These are phyloP conservation scores for Picea sitchensis DNA, from an alignment of 75 land plant species.

Conservation along the genomic window DNA sequence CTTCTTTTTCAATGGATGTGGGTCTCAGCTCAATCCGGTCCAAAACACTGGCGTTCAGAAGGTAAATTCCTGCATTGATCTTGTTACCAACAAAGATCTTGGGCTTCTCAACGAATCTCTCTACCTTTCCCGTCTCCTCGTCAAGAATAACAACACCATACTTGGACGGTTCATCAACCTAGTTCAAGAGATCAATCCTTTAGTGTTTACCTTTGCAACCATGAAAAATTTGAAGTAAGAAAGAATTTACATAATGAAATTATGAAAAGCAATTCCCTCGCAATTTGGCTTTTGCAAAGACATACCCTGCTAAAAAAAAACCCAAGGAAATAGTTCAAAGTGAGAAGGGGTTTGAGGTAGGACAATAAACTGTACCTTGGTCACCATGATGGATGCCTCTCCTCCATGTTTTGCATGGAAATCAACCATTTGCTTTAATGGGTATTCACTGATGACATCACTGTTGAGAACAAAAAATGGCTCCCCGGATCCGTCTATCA, in stretches of 20 bases:
- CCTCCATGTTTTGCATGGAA: conserved; percentile 88
- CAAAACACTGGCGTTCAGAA: conserved; percentile 66
- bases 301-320: no score
- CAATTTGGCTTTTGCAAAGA: background rate
- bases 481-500: conserved; percentile 74
- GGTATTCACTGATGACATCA: conserved; percentile 96
- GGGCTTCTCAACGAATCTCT: conserved; percentile 87
- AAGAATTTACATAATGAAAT: background rate
- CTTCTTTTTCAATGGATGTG: conserved; percentile 91
- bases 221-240: background rate
- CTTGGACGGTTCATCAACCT: conserved; percentile 96
- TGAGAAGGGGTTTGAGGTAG: background rate
- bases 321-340: background rate
- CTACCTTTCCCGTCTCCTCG: conserved; percentile 68
- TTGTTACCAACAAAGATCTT: conserved; percentile 87
- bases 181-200: background rate
- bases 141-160: conserved; percentile 90
- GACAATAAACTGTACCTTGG: conserved; percentile 56
- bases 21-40: conserved; percentile 67
- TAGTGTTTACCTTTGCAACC: background rate
- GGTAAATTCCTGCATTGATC: conserved; percentile 91
- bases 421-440: conserved; percentile 76
- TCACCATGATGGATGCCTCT: conserved; percentile 97
- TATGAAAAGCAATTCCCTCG: background rate
- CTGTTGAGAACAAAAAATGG: conserved; percentile 95